Evolutionary conservation across 495 filamentous ascomycete genomes (phyloP).

Genomic region (Annulohypoxylon stygium): DNA sequence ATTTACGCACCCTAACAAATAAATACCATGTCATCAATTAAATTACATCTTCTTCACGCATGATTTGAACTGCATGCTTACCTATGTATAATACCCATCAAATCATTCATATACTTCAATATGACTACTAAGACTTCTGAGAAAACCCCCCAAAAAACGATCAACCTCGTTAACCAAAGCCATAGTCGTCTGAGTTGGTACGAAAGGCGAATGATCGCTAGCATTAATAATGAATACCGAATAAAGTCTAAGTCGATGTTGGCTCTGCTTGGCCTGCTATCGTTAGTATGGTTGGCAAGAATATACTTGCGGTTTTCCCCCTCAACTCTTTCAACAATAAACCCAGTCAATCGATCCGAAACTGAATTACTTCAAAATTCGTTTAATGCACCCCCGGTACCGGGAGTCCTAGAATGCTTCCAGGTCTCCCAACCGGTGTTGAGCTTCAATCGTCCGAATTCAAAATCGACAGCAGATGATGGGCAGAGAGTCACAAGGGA

Average conservation of each 20-base stretch:
- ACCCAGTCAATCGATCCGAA: slow-evolving; percentile 16
- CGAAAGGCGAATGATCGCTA: background rate
- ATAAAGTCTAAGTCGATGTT: slow-evolving; percentile 3
- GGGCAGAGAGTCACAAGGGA: slow-evolving; percentile 22
- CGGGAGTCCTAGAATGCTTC: slow-evolving; percentile 67
- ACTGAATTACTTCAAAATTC: slow-evolving; percentile 15
- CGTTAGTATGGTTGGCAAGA: slow-evolving; percentile 17
- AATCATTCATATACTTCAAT: background rate
- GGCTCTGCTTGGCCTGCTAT: slow-evolving; percentile 18
- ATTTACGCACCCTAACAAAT: background rate
- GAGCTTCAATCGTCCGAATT: slow-evolving; percentile 53
- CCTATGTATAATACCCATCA: background rate
- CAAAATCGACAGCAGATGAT: slow-evolving; percentile 48
- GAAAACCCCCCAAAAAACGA: background rate
- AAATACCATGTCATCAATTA: background rate
- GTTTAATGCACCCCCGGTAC: slow-evolving; percentile 3
- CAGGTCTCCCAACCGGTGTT: slow-evolving; percentile 75
- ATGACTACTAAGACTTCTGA: slow-evolving; percentile 18
- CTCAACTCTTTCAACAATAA: background rate
- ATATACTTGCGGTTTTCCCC: background rate
- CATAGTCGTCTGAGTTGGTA: background rate
- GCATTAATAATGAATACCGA: background rate
- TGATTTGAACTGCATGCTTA: slow-evolving; percentile 6
- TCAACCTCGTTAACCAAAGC: background rate
- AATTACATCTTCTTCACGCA: background rate